Evolutionary conservation across 1,284 basidiomycete species (phyloP).

Genomic region (Microbotryomycetes sp.): DNA sequence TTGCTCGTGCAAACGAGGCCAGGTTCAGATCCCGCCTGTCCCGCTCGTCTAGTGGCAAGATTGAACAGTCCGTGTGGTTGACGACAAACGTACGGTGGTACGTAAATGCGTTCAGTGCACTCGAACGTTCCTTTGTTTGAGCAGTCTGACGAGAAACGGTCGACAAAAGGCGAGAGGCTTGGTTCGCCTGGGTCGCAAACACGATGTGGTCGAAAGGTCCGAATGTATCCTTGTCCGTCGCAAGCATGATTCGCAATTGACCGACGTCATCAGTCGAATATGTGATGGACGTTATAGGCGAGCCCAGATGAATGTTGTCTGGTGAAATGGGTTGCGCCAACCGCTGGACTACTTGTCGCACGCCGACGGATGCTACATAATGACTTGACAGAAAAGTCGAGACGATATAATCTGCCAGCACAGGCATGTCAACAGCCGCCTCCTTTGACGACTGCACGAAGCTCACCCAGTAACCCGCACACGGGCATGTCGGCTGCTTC

Average conservation of each 20-base stretch:
- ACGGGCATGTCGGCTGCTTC: constrained; percentile 52
- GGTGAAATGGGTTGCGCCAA: constrained; percentile 44
- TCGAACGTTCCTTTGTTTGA: constrained; percentile 14
- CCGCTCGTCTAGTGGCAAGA: constrained; percentile 48
- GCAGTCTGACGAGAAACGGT: constrained; percentile 27
- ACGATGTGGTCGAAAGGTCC: constrained; percentile 55
- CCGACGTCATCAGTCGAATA: neutral
- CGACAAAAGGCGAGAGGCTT: constrained; percentile 50
- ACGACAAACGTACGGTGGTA: constrained; percentile 52
- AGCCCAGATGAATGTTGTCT: constrained; percentile 50
- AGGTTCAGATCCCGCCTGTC: constrained; percentile 63
- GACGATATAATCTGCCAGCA: constrained; percentile 54
- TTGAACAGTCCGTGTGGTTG: constrained; percentile 56
- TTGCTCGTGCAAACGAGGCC: constrained; percentile 33
- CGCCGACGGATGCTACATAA: constrained; percentile 50
- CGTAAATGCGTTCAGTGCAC: constrained; percentile 36
- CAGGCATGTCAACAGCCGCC: neutral
- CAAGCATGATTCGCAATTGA: neutral
- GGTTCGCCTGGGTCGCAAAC: constrained; percentile 62
- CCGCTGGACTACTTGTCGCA: constrained; percentile 51
- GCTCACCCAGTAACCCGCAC: constrained; percentile 56
- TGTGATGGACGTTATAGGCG: constrained; percentile 47
- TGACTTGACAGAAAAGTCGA: constrained; percentile 55
- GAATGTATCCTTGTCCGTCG: constrained; percentile 35
- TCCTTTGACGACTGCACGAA: neutral